Evolutionary conservation across 1,284 basidiomycete species (phyloP).

Genomic region (Papiliotrema fonsecae): DNA sequence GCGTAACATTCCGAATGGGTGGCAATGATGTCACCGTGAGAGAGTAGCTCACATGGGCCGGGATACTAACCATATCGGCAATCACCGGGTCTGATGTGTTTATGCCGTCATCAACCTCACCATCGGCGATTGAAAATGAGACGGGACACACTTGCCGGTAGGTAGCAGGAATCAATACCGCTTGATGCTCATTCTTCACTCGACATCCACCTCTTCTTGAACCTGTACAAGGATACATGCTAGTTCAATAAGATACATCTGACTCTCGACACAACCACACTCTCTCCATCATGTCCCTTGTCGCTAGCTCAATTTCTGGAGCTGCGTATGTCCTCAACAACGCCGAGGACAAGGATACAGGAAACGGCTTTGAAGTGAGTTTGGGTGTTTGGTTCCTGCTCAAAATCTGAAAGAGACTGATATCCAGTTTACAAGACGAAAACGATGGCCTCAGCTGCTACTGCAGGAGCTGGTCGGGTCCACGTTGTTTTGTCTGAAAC

Average conservation of each 20-base stretch:
- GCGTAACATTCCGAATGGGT: too few relatives aligned
- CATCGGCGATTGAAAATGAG: too few relatives aligned
- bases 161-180: too few relatives aligned
- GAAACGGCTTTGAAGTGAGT: conserved; percentile 18
- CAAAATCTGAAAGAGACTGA: background rate
- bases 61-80: too few relatives aligned
- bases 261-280: background rate
- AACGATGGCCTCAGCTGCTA: conserved; percentile 45
- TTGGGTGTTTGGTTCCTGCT: background rate
- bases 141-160: too few relatives aligned
- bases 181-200: too few relatives aligned
- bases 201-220: too few relatives aligned
- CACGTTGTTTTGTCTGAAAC: conserved; percentile 41
- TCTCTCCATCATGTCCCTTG: conserved; percentile 4
- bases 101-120: too few relatives aligned
- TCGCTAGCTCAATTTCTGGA: conserved; percentile 6
- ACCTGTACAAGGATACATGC: too few relatives aligned
- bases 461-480: conserved; percentile 42
- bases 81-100: too few relatives aligned
- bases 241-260: background rate
- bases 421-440: conserved; percentile 41
- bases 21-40: too few relatives aligned
- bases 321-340: conserved; percentile 8
- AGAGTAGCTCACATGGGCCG: too few relatives aligned
- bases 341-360: conserved; percentile 12